Evolutionary conservation across 257 asterid species (phyloP).

Genomic region (Pogostemon cablin): DNA sequence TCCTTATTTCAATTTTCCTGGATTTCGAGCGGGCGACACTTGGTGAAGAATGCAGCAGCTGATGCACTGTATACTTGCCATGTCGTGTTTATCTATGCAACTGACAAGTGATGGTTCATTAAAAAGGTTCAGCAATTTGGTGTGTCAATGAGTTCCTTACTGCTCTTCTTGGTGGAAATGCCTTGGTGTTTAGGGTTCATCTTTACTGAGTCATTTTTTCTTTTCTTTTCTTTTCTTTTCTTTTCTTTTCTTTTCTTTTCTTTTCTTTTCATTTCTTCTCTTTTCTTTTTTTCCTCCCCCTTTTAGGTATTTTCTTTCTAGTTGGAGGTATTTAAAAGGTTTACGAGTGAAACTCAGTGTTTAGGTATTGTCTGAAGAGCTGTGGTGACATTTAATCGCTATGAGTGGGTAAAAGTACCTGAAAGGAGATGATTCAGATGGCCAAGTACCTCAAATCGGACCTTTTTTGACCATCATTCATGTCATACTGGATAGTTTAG

Average conservation of each 20-base stretch:
- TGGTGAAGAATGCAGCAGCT: slow-evolving; percentile 51
- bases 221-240: neutral
- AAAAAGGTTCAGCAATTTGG: slow-evolving; percentile 32
- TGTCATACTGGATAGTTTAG: slow-evolving; percentile 66
- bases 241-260: neutral
- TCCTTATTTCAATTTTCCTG: slow-evolving; percentile 54
- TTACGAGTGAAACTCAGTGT: slow-evolving; percentile 13
- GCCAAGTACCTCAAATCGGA: slow-evolving; percentile 47
- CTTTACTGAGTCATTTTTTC: neutral
- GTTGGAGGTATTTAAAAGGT: slow-evolving; percentile 12
- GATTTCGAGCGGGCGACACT: slow-evolving; percentile 46
- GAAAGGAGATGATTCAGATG: slow-evolving; percentile 56
- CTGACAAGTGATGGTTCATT: slow-evolving; percentile 33
- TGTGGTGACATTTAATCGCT: slow-evolving; percentile 35
- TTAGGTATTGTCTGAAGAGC: slow-evolving; percentile 30
- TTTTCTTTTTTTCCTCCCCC: neutral
- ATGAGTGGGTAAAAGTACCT: slow-evolving; percentile 38
- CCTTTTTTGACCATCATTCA: slow-evolving; percentile 54
- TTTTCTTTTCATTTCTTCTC: neutral
- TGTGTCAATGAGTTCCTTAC: slow-evolving; percentile 25
- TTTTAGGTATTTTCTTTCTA: slow-evolving; percentile 12
- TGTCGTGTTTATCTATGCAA: slow-evolving; percentile 41
- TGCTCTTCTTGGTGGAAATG: slow-evolving; percentile 24
- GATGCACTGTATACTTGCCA: slow-evolving; percentile 52
- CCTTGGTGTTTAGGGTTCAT: slow-evolving; percentile 22